phyloP scores from a whole-genome alignment of 805 yeast species.

The Saccharomycopsis sp. region DNA sequence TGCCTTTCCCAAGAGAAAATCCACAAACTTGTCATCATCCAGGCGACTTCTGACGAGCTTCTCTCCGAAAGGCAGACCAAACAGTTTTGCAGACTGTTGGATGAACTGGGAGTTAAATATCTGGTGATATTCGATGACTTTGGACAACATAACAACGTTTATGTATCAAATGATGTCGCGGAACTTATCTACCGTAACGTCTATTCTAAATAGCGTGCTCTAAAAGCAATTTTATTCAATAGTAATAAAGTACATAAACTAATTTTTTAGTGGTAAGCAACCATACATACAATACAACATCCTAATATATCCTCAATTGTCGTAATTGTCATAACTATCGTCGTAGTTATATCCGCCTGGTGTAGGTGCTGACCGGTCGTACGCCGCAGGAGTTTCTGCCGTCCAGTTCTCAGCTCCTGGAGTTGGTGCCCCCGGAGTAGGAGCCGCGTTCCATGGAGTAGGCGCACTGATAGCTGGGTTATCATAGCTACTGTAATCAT shows the following conservation, averaged over 20 bases:
- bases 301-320: neutral
- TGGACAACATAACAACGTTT: slow-evolving; percentile 67
- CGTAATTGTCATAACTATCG: slow-evolving; percentile 1
- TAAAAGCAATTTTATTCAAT: no score
- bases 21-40: slow-evolving; percentile 26
- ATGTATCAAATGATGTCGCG: slow-evolving; percentile 36
- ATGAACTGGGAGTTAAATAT: slow-evolving; percentile 14
- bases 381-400: slow-evolving; percentile 31
- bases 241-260: neutral
- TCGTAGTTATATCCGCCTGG: slow-evolving; percentile 17
- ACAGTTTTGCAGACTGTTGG: slow-evolving; percentile 33
- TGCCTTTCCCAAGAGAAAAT: slow-evolving; percentile 17
- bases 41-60: slow-evolving; percentile 64
- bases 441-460: slow-evolving; percentile 38
- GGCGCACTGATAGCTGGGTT: slow-evolving; percentile 43
- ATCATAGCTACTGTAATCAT: slow-evolving; percentile 27
- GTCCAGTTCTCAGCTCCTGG: slow-evolving; percentile 29
- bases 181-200: slow-evolving; percentile 28
- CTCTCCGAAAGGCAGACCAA: slow-evolving; percentile 46
- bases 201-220: no score
- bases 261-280: no score
- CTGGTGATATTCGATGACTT: slow-evolving; percentile 31
- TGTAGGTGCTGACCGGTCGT: slow-evolving; percentile 23
- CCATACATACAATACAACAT: slow-evolving; percentile 31
- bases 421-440: slow-evolving; percentile 32